These are phyloP conservation scores for Centaurea solstitialis DNA, from an alignment of 129 eudicot species.

Conservation along the genomic window DNA sequence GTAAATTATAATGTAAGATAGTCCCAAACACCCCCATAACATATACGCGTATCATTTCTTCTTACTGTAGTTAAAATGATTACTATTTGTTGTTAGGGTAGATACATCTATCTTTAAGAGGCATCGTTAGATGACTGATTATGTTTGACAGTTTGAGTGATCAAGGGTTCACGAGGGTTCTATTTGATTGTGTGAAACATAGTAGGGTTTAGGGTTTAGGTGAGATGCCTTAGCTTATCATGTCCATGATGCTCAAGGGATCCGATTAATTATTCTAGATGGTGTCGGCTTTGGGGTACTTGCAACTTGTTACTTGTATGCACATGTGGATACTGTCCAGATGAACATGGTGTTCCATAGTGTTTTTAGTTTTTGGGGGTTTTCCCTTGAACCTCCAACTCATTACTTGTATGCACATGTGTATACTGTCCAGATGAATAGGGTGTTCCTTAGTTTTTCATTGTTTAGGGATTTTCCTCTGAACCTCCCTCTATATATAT, in stretches of 20 bases:
- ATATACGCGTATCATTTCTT: neutral
- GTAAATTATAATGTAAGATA: neutral
- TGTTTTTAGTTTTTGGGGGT: too few relatives aligned
- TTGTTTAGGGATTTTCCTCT: too few relatives aligned
- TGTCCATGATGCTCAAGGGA: neutral
- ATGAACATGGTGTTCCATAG: too few relatives aligned
- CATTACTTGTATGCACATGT: too few relatives aligned
- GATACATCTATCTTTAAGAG: neutral
- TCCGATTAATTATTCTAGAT: neutral
- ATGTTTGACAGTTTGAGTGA: neutral
- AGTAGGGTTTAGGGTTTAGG: neutral
- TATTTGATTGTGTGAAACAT: neutral
- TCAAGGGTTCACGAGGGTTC: neutral
- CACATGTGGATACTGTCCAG: too few relatives aligned
- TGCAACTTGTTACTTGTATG: neutral
- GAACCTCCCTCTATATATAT: neutral
- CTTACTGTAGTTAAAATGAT: neutral
- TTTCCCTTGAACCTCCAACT: too few relatives aligned
- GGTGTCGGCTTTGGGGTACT: neutral
- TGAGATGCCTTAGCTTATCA: neutral
- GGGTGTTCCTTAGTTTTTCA: too few relatives aligned
- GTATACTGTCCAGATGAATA: too few relatives aligned
- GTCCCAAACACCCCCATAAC: too few relatives aligned
- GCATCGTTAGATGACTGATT: neutral
- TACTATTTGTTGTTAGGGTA: neutral